Evolutionary conservation across 2,329 filamentous ascomycete genomes (phyloP).

Genomic region (Penicillium frequentans): DNA sequence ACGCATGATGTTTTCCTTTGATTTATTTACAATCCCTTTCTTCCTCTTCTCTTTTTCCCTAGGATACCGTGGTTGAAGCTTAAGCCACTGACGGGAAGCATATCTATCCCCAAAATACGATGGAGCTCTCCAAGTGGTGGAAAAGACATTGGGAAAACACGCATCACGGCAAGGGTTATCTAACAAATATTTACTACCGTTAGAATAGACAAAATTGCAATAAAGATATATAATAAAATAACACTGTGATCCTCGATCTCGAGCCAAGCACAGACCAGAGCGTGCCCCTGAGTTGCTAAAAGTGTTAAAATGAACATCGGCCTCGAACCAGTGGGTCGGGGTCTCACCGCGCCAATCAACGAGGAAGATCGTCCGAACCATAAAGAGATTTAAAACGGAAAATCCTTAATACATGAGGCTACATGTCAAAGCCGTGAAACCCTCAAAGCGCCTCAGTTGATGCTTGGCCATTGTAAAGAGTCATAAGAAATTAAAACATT

Average conservation of each 20-base stretch:
- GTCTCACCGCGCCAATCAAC: conserved; percentile 12
- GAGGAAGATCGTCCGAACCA: not conserved
- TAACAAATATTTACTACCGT: not conserved
- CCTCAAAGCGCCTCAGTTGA: not conserved
- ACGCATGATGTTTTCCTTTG: not conserved
- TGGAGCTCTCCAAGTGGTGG: not conserved
- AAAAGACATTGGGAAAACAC: conserved; percentile 1
- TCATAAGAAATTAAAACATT: conserved; percentile 1
- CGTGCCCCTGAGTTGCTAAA: conserved; percentile 15
- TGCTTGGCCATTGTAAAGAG: not conserved
- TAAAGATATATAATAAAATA: not conserved
- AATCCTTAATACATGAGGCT: not conserved
- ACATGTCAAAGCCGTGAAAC: not conserved
- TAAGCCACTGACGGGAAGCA: not conserved
- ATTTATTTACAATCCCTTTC: not conserved
- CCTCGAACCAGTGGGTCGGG: conserved; percentile 18
- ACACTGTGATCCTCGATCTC: conserved; percentile 8
- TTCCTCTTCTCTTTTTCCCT: not conserved
- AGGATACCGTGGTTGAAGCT: not conserved
- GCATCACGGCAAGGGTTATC: conserved; percentile 3
- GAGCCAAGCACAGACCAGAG: conserved; percentile 18
- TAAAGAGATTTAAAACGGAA: not conserved
- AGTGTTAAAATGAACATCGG: conserved; percentile 4
- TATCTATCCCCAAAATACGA: not conserved
- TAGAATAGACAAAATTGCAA: not conserved